Conservation (phyloP, 208 protist genomes). For the Leishmania gerbilli region DNA sequence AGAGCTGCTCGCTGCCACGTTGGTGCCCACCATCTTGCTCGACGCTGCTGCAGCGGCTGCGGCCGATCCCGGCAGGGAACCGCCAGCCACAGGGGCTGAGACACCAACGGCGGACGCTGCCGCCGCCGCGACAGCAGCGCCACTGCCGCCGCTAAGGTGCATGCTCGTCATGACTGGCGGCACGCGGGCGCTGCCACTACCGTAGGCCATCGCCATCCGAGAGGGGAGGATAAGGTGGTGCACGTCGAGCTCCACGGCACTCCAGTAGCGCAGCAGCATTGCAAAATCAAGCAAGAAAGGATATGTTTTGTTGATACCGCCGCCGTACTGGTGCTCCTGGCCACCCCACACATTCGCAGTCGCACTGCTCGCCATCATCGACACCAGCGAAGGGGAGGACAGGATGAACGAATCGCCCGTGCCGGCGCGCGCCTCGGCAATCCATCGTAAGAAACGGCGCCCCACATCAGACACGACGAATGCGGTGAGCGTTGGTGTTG, state of each 20-base stretch:
- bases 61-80: neutral
- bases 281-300: conserved; percentile 33
- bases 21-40: neutral
- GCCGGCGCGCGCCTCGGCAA: conserved; percentile 10
- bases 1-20: too few relatives aligned
- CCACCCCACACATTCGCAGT: neutral
- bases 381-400: neutral
- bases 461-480: conserved; percentile 19
- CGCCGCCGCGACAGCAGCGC: neutral
- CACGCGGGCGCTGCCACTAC: conserved; percentile 14
- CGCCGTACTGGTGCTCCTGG: neutral
- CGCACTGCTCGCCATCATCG: neutral
- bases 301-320: neutral
- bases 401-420: neutral
- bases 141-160: conserved; percentile 14
- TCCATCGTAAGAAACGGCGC: conserved; percentile 27
- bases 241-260: conserved; percentile 26
- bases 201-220: conserved; percentile 22
- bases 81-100: neutral
- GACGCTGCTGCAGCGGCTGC: neutral
- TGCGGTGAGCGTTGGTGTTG: conserved; percentile 14
- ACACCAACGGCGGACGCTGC: neutral
- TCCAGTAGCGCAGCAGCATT: conserved; percentile 28
- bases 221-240: conserved; percentile 31
- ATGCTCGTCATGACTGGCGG: conserved; percentile 17